Percentiles rank a stretch among this genome's conserved stretches.
These are phyloP conservation scores for Pichia eremophila DNA, from an alignment of 805 yeast genomes.

Conservation along the genomic window DNA sequence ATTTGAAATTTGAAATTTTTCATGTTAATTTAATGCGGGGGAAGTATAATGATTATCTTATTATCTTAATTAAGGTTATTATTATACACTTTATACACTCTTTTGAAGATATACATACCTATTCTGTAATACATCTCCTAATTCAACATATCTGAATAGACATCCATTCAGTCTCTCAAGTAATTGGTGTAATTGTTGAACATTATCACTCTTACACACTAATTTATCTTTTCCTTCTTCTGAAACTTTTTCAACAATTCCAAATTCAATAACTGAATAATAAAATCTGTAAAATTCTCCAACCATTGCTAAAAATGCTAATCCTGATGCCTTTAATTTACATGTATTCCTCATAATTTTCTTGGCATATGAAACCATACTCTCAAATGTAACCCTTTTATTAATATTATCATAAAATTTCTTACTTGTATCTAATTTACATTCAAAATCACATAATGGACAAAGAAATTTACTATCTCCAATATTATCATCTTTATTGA, in stretches of 20 bases:
- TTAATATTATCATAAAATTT: conserved; percentile 6
- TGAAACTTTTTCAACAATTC: background rate
- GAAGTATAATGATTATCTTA: too few species aligned
- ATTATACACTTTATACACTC: too few species aligned
- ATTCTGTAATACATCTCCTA: background rate
- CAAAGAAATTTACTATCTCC: conserved; percentile 35
- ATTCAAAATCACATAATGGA: conserved; percentile 40
- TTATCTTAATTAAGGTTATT: too few species aligned
- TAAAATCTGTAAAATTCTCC: background rate
- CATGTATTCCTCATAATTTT: background rate
- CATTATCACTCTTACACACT: background rate
- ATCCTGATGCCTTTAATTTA: background rate
- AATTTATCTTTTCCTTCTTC: background rate
- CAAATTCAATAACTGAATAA: background rate
- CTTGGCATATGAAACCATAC: background rate
- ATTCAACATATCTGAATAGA: background rate
- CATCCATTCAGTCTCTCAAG: background rate
- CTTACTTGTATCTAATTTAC: conserved; percentile 13
- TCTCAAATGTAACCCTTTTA: background rate
- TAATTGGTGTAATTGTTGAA: background rate
- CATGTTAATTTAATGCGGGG: too few species aligned
- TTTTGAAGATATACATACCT: background rate
- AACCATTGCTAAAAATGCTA: background rate
- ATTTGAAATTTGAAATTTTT: too few species aligned
- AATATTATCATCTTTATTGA: too few species aligned